Evolutionary conservation across 2,329 filamentous ascomycete genomes (phyloP), one percentile per base, ranked within the genome.

Genomic region (Fusarium fracticaudum): DNA sequence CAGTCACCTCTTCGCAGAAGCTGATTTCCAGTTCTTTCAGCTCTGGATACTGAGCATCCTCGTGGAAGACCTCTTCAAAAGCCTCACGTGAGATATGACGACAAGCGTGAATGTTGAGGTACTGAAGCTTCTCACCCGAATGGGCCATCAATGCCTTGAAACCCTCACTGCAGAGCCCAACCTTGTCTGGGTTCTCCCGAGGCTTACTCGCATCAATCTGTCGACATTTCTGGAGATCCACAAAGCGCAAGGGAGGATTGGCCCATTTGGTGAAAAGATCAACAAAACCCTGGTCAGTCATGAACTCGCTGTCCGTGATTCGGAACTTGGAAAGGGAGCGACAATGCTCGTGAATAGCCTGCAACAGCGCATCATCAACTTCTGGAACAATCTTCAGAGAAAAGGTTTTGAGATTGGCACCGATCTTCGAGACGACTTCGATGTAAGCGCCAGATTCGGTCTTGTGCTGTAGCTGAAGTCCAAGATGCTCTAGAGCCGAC

Each of bases 101-200:
- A 79, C 94, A 97, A 1, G 92, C 93, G 20, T 94, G 90, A n/a
- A 98, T 86, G 78, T 97, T 93, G 40, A 98, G 85, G 45, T 88
- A 85, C 67, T 87, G 86, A 5, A 98, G 83, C 17, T 83, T 86
- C 3, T 83, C 79, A 8, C 94, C 93, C 0, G 95, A 98, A 80
- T 98, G 96, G 1, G 85, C 84, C 94, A 98, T 98, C 48, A 98
- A 83, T 0, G 94, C 93, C 73, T 88, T 85, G 84, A 98, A 96
- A 0, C 93, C 95, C 11, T 88, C 83, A 2, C 91, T 92, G 60
- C 92, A 94, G 38, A 98, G 87, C 4, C 95, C 96, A 50, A 96
- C 84, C 31, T 88, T 86, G 64, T 91, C 84, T 0, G 89, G 87
- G 53, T 91, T 91, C 9, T 91, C 89, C 29, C 91, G 88, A 0